These are phyloP conservation scores for Gamsiella multidivaricata DNA, from an alignment of 192 early-diverging fungal species.

Conservation along the genomic window DNA sequence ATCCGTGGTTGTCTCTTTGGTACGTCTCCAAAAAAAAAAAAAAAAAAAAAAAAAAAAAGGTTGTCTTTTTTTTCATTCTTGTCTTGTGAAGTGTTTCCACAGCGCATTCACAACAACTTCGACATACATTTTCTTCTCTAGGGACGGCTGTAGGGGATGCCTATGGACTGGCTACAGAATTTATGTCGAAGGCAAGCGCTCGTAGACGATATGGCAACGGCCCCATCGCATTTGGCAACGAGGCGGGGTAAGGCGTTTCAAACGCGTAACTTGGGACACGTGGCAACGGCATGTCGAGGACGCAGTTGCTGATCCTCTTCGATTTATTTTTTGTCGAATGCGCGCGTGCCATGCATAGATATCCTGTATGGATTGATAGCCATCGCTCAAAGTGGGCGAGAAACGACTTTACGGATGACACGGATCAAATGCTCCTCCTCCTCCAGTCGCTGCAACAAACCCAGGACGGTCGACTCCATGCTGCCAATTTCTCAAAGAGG, in stretches of 20 bases:
- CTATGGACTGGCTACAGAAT: conserved; percentile 73
- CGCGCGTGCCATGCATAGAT: conserved; percentile 25
- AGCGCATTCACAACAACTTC: not conserved
- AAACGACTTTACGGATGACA: conserved; percentile 63
- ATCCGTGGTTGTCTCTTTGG: conserved; percentile 28
- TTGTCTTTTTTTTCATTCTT: not conserved
- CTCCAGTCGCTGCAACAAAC: conserved; percentile 61
- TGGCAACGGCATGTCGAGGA: not conserved
- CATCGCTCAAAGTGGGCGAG: conserved; percentile 57
- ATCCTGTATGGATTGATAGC: conserved; percentile 46
- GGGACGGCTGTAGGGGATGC: conserved; percentile 73
- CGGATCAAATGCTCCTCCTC: conserved; percentile 70
- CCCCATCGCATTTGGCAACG: conserved; percentile 68
- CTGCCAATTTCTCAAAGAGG: conserved; percentile 59
- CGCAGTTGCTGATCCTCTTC: not conserved
- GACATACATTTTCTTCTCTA: conserved; percentile 10
- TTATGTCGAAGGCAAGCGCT: conserved; percentile 60
- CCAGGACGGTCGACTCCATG: conserved; percentile 60
- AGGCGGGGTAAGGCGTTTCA: conserved; percentile 36
- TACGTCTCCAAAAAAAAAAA: no score
- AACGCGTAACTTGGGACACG: not conserved
- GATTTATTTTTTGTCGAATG: not conserved
- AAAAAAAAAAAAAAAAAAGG: no score
- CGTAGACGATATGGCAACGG: conserved; percentile 61
- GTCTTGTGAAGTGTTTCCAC: not conserved